phyloP scores from a whole-genome alignment of 345 rosid genomes.

The Lepidium africanum region DNA sequence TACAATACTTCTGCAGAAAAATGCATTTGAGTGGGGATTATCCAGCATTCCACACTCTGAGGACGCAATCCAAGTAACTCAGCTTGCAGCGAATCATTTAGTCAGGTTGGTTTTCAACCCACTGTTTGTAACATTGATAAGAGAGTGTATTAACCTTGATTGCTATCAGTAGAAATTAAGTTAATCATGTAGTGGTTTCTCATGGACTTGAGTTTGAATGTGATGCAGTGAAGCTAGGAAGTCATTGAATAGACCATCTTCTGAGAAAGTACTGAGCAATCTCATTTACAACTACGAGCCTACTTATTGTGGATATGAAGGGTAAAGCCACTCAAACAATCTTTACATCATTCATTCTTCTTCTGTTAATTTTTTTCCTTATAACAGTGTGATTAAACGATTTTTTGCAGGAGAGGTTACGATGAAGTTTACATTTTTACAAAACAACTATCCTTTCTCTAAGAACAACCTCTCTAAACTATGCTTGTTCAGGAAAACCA shows the following conservation, averaged over 20 bases:
- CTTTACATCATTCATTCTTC: neutral
- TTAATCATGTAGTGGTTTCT: neutral
- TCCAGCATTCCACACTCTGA: constrained; percentile 81
- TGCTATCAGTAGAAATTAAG: neutral
- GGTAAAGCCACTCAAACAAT: constrained; percentile 40
- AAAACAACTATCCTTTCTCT: constrained; percentile 20
- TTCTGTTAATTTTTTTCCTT: too few species aligned
- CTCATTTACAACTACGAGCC: constrained; percentile 79
- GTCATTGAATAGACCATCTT: constrained; percentile 59
- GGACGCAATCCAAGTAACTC: constrained; percentile 86
- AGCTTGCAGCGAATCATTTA: constrained; percentile 64
- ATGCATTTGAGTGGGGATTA: constrained; percentile 89
- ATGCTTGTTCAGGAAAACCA: neutral
- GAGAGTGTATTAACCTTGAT: neutral
- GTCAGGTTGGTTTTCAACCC: constrained; percentile 48
- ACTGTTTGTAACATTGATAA: neutral
- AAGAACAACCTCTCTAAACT: neutral
- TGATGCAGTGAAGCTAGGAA: constrained; percentile 82
- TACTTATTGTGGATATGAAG: constrained; percentile 76
- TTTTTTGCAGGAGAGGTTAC: constrained; percentile 56
- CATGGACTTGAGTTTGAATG: neutral
- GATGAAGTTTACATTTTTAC: constrained; percentile 86
- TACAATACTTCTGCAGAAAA: constrained; percentile 53
- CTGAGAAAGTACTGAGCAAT: constrained; percentile 56
- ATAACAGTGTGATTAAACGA: neutral